phyloP scores from a whole-genome alignment of 2,329 filamentous ascomycete species.

The Neodidymelliopsis sp. region DNA sequence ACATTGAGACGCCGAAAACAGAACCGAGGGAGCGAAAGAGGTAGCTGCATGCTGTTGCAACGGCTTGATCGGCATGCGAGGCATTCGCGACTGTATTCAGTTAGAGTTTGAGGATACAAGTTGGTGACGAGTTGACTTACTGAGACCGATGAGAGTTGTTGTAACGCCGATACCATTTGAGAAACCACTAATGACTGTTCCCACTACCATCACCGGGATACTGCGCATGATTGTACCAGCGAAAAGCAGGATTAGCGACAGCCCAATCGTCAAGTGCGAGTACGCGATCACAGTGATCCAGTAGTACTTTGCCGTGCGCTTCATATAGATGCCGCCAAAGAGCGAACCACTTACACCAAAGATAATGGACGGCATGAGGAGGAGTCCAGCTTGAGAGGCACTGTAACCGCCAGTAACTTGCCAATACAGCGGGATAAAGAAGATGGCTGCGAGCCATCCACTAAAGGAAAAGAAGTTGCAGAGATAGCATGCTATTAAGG shows the following conservation, averaged over 20 bases:
- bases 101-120: neutral
- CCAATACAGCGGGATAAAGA: constrained; percentile 80
- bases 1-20: constrained; percentile 72
- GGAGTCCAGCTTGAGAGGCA: constrained; percentile 69
- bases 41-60: constrained; percentile 81
- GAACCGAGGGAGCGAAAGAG: constrained; percentile 78
- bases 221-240: constrained; percentile 62
- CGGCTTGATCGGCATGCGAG: constrained; percentile 70
- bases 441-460: constrained; percentile 66
- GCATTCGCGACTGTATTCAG: constrained; percentile 68
- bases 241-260: constrained; percentile 64
- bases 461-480: constrained; percentile 76
- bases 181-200: constrained; percentile 63
- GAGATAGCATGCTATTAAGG: constrained; percentile 71
- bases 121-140: constrained; percentile 44
- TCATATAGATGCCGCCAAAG: constrained; percentile 71
- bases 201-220: constrained; percentile 62
- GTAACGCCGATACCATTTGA: constrained; percentile 70
- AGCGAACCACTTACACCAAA: constrained; percentile 70
- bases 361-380: constrained; percentile 72
- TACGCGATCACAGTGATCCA: constrained; percentile 69
- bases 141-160: constrained; percentile 73
- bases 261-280: constrained; percentile 60
- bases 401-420: constrained; percentile 73
- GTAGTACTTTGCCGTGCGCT: constrained; percentile 74